Evolutionary conservation across 2,329 filamentous ascomycete genomes (phyloP), one percentile per base, ranked within the genome.

Genomic region (Alternaria incomplexa): DNA sequence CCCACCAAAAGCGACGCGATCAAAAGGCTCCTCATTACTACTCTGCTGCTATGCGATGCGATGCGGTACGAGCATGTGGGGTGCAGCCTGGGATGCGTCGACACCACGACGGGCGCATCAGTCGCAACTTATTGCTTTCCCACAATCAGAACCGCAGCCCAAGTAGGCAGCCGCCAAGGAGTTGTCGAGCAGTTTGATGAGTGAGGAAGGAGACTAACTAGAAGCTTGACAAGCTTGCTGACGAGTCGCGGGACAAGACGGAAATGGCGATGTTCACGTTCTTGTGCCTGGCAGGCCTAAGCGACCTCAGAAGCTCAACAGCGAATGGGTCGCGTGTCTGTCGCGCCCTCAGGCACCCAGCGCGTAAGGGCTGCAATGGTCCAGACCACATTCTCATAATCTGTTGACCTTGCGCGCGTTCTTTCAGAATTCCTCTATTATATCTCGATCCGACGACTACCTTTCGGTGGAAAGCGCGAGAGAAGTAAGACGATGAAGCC

Each of bases 401-500:
- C n/a, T 53, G 20, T 25, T 11, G 28, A 22, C 1, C 17, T 11
- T 17, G 8, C 1, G 17, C 17, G 8, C 17, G 36, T 20, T 13
- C 32, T 6, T 36, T 2, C 13, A 22, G 3, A 8, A 11, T 0
- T 6, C 0, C 12, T 36, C 1, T 5, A 13, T 48, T 12, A 65
- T 13, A 36, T n/a, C 10, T 9, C 56, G 12, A 61, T 40, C 3
- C 64, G 58, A 30, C 48, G 50, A 15, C 82, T 82, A 3, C 82
- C 81, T 4, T 77, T 68, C 0, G 83, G 83, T 23, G 84, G 84
- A 58, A 85, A 84, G 17, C 79, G 76, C 15, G 83, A 81, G 50
- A 83, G 77, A 3, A 83, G 75, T 36, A 86, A 70, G 3, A 86
- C 78, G 4, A 75, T 53, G 45, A 85, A 85, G 3, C 83, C 85